Conservation (phyloP, 805 yeast genomes). For the Cephaloascus fragrans region DNA sequence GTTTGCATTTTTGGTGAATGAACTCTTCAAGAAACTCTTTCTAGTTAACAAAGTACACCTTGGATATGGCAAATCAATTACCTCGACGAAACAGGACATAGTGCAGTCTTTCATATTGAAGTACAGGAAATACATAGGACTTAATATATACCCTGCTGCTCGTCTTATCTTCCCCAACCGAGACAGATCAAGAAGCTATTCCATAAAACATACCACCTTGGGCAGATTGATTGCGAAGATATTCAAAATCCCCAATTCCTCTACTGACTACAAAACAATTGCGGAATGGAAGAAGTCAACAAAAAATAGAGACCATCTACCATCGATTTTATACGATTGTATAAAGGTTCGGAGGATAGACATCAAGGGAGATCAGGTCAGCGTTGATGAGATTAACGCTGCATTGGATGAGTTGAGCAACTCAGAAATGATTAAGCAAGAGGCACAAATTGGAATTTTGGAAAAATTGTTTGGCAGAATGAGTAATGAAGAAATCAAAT, state of each 20-base stretch:
- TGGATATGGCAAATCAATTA: slow-evolving; percentile 6
- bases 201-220: slow-evolving; percentile 53
- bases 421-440: slow-evolving; percentile 14
- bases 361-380: slow-evolving; percentile 19
- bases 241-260: slow-evolving; percentile 47
- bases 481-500: slow-evolving; percentile 54
- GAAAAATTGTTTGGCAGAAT: slow-evolving; percentile 40
- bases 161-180: slow-evolving; percentile 52
- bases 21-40: slow-evolving; percentile 30
- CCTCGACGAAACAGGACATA: slow-evolving; percentile 8
- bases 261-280: slow-evolving; percentile 47
- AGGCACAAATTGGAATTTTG: slow-evolving; percentile 33
- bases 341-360: slow-evolving; percentile 38
- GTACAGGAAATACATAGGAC: slow-evolving; percentile 49
- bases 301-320: slow-evolving; percentile 34
- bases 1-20: slow-evolving; percentile 28
- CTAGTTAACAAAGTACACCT: slow-evolving; percentile 16
- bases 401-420: slow-evolving; percentile 28
- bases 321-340: slow-evolving; percentile 37
- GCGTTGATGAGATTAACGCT: slow-evolving; percentile 40
- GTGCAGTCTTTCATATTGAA: slow-evolving; percentile 30
- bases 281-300: slow-evolving; percentile 36
- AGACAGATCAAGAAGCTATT: slow-evolving; percentile 49
- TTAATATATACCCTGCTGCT: slow-evolving; percentile 59
- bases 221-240: slow-evolving; percentile 38